Evolutionary conservation across 768 basidiomycete species (phyloP), one percentile per base, ranked within the genome.

Genomic region (Termitomyces sp.): DNA sequence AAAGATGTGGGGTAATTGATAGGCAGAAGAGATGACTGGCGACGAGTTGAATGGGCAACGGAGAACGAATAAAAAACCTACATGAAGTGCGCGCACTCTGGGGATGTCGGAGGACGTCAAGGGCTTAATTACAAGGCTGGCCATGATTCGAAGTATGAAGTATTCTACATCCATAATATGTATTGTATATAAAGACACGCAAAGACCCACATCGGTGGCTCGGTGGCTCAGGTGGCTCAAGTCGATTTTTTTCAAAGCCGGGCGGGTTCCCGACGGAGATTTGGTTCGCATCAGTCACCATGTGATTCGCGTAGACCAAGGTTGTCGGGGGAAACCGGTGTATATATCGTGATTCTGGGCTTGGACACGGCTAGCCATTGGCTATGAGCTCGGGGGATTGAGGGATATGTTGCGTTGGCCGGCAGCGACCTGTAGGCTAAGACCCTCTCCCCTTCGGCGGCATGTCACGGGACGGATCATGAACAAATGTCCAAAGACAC

Each of bases 1-100:
- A 79, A 80, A 4, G 76, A 71, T 22, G 64, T 60, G 22, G 78
- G 75, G 61, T 79, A 79, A 35, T 54, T 59, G 48, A 79, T 60
- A 16, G 77, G 77, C 6, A 79, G 65, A 11, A 76, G 60, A n/a
- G 62, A 62, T 11, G 72, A 64, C 76, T 78, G 33, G 18, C 20
- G 26, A 5, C 47, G 38, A 50, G 55, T 45, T 40, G 43, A 30
- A 50, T 16, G 32, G 16, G 41, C 40, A 48, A 16, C 35, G 22
- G 56, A n/a, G 56, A 28, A 5, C 2, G n/a, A 44, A 53, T 18
- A 11, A 48, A 45, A 36, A 49, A 72, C 76, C 41, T 62, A 77
- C 79, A 73, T 81, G 79, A 11, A 80, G 67, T 11, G 74, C 66
- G 36, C 70, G 71, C 40, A 77, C 65, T 22, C 62, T 63, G 5